These are phyloP conservation scores for Melampsora occidentalis DNA, from an alignment of 1,284 basidiomycete genomes.

Conservation along the genomic window DNA sequence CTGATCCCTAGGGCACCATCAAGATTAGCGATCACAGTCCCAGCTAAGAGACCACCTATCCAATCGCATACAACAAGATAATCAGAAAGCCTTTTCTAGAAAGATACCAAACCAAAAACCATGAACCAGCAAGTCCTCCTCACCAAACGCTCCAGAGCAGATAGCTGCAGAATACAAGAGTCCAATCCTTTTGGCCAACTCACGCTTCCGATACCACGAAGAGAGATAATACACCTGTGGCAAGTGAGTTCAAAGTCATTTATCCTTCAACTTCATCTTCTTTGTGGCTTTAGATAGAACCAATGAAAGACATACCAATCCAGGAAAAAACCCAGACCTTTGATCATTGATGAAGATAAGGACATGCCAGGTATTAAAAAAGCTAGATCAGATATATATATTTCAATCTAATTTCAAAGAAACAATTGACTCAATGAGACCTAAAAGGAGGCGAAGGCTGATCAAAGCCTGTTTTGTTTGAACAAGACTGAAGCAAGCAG, in stretches of 20 bases:
- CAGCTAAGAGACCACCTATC: conserved; percentile 46
- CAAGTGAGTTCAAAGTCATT: too few species aligned
- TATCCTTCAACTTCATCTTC: not conserved
- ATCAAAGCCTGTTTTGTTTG: not conserved
- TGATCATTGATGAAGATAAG: not conserved
- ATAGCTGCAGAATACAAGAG: conserved; percentile 46
- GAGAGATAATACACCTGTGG: conserved; percentile 45
- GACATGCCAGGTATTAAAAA: not conserved
- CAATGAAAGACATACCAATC: not conserved
- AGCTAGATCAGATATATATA: not conserved
- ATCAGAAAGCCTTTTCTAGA: not conserved
- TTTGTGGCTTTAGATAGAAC: not conserved
- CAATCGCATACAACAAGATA: not conserved
- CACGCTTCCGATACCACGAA: conserved; percentile 47
- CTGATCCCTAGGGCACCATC: conserved; percentile 42
- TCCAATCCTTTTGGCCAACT: conserved; percentile 47
- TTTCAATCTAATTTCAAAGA: not conserved
- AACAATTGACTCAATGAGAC: not conserved
- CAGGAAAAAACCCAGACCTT: conserved; percentile 15
- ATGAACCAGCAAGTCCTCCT: not conserved
- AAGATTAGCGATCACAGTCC: conserved; percentile 46
- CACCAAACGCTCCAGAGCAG: conserved; percentile 47
- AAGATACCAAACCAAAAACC: not conserved
- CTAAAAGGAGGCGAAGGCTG: conserved; percentile 4
- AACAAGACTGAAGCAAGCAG: not conserved